Evolutionary conservation across 768 basidiomycete species (phyloP).

Genomic region (Leccinum fibrillosum): DNA sequence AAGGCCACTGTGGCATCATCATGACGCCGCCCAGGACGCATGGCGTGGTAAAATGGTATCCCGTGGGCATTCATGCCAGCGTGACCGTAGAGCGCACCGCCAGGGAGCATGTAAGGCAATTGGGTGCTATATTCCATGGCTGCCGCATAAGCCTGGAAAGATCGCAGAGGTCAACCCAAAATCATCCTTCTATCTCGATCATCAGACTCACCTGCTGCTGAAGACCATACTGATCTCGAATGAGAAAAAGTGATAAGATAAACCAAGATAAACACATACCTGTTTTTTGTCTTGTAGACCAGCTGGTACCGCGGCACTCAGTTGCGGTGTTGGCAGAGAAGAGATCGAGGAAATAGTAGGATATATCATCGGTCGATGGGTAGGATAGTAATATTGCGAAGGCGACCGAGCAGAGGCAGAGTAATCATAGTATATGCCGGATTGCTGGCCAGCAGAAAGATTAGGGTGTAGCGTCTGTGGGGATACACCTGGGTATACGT

Average conservation of each 20-base stretch:
- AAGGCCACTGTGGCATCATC: conserved; percentile 39
- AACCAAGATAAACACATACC: conserved; percentile 34
- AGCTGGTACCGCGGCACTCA: conserved; percentile 38
- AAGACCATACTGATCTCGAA: conserved; percentile 36
- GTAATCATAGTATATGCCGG: conserved; percentile 60
- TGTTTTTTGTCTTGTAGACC: conserved; percentile 56
- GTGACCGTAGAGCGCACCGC: conserved; percentile 44
- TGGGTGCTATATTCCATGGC: conserved; percentile 48
- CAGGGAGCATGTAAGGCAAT: conserved; percentile 43
- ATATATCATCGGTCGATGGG: conserved; percentile 58
- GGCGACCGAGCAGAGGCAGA: conserved; percentile 43
- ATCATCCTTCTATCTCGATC: neutral
- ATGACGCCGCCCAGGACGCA: conserved; percentile 45
- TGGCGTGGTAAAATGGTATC: conserved; percentile 35
- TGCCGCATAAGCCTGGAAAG: conserved; percentile 38
- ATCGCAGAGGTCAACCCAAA: neutral
- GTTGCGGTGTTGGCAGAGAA: conserved; percentile 50
- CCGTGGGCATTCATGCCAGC: conserved; percentile 31
- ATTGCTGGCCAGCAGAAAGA: conserved; percentile 43
- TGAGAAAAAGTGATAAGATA: conserved; percentile 10
- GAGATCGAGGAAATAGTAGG: conserved; percentile 50
- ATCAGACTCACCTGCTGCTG: conserved; percentile 44
- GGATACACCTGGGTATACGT: conserved; percentile 47
- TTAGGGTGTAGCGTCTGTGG: conserved; percentile 43
- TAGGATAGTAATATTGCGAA: conserved; percentile 60